Evolutionary conservation across 192 early-diverging fungal species (phyloP), one percentile per base, ranked within the genome.

Genomic region (Pilaira anomala): DNA sequence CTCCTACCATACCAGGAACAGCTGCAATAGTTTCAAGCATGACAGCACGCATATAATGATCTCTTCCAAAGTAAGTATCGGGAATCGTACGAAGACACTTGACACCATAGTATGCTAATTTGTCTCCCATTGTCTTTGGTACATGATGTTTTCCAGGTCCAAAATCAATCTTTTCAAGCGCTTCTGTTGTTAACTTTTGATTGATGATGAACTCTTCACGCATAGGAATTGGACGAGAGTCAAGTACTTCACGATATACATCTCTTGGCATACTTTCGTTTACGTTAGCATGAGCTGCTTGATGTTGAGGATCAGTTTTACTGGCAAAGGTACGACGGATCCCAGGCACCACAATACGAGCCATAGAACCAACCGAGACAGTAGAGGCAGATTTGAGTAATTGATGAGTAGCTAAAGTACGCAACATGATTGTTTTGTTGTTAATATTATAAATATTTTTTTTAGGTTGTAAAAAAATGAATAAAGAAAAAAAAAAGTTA

Each of bases 1-100:
- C 93, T 16, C 86, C 93, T 0, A 95, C 93, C 89, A 96, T 92
- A 40, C 95, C 95, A 13, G 93, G 93, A 29, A 91, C 88, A 14
- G 85, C 87, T 9, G 88, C 85, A 16, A 92, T 80, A 0, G 87
- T 88, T 54, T 89, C 90, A 4, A 92, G 78, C 78, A 90, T 87
- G 16, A 94, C 90, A 3, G 85, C 87, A 58, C 89, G 82, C 67
- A 88, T 86, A 44, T 90, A 77, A 58, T 91, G 88, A 75, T 93
- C 86, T 63, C 78, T 81, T 45, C 83, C 74, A 71, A 91, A 91
- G 65, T 89, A 89, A 13, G 80, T 63, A 67, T 93, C 89, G 0
- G 83, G 80, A 1, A 86, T 84, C 26, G 80, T 68, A 25, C 88
- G 79, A 18, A 90, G 74, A 9, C 71, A 63, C 62, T 87, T 90